A percentile compares a stretch with the other conserved stretches of the same genome.
These are phyloP conservation scores for Coelastrella sp. DNA, from an alignment of 139 green algal genomes.

Conservation along the genomic window DNA sequence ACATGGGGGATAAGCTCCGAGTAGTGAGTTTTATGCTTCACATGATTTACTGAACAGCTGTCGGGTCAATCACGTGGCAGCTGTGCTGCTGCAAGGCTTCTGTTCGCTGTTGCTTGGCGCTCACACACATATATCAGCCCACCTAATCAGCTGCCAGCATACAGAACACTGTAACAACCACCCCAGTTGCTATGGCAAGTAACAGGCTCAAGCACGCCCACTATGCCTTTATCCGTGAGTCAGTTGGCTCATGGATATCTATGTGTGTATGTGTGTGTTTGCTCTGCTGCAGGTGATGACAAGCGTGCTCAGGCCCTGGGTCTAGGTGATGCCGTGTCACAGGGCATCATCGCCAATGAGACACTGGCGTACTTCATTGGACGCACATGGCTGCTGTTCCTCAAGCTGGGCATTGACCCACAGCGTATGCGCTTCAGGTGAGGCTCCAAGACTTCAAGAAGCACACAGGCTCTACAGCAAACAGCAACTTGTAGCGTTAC, in stretches of 20 bases:
- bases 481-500: no score
- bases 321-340: conserved; percentile 88
- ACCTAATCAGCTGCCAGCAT: no score
- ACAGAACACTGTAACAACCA: no score
- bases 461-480: no score
- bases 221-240: no score
- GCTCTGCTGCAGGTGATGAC: conserved; percentile 69
- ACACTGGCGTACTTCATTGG: conserved; percentile 99
- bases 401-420: conserved; percentile 86
- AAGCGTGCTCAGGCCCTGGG: conserved; percentile 87
- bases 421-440: conserved; percentile 87
- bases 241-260: neutral
- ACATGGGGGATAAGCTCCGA: neutral
- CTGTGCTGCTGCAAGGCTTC: neutral
- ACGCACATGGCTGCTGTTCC: conserved; percentile 96
- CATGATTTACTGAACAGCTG: neutral
- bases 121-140: no score
- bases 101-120: neutral
- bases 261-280: neutral
- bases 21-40: no score
- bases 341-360: conserved; percentile 97
- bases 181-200: no score
- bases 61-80: neutral
- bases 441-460: neutral
- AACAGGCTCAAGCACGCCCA: no score